Percentiles rank a stretch among this genome's conserved stretches.
These are phyloP conservation scores for Cocos nucifera DNA, from an alignment of 176 grass and related monocot species.

Conservation along the genomic window DNA sequence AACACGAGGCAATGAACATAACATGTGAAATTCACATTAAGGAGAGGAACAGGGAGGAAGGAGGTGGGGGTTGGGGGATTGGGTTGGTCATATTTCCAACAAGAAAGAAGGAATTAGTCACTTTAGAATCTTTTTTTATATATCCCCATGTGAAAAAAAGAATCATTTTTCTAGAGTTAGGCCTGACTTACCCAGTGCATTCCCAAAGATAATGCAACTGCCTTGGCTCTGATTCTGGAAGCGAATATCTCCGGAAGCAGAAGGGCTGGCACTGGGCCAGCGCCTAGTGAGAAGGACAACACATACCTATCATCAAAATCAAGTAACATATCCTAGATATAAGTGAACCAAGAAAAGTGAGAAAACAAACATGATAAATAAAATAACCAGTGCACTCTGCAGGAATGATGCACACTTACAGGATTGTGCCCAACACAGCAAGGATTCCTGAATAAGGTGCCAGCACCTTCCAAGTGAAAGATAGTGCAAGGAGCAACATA, in stretches of 20 bases:
- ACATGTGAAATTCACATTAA: too few relatives aligned
- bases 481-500: conserved; percentile 84
- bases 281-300: conserved; percentile 89
- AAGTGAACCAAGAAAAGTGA: conserved; percentile 1
- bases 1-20: too few relatives aligned
- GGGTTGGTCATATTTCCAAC: too few relatives aligned
- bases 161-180: too few relatives aligned
- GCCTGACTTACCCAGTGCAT: conserved; percentile 85
- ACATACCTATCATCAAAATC: conserved; percentile 52
- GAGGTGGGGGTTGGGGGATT: too few relatives aligned
- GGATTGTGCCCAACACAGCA: conserved; percentile 76
- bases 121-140: too few relatives aligned
- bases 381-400: too few relatives aligned
- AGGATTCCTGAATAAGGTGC: conserved; percentile 87
- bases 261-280: conserved; percentile 91
- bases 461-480: conserved; percentile 81
- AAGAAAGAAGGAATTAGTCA: too few relatives aligned
- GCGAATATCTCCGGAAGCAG: conserved; percentile 99
- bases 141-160: too few relatives aligned
- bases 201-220: conserved; percentile 85
- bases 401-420: conserved; percentile 47
- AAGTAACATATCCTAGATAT: not conserved
- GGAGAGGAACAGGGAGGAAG: too few relatives aligned
- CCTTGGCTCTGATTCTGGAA: conserved; percentile 98
- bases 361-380: conserved; percentile 1